phyloP scores from a whole-genome alignment of 116 monocot genomes.

The Trichopus zeylanicus region DNA sequence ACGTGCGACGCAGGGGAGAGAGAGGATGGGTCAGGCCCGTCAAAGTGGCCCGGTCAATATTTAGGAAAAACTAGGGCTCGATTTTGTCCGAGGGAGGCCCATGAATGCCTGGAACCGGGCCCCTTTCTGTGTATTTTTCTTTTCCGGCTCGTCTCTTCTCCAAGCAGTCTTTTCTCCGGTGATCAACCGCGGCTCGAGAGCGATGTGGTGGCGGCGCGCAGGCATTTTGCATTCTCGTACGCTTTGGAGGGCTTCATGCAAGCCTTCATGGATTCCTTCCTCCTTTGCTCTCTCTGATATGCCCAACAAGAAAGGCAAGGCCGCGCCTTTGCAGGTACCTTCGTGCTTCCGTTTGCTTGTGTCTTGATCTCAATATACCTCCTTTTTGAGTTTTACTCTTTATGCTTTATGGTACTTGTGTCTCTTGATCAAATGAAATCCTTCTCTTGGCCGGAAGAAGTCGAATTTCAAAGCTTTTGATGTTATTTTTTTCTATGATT shows the following conservation, averaged over 20 bases:
- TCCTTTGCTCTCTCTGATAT: constrained; percentile 20
- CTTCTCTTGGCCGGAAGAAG: too few relatives aligned
- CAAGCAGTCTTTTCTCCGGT: background rate
- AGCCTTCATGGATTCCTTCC: constrained; percentile 11
- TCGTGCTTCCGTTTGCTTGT: background rate
- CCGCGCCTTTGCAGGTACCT: constrained; percentile 67
- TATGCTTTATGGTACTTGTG: too few relatives aligned
- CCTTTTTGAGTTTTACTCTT: background rate
- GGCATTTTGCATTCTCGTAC: background rate
- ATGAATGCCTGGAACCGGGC: background rate
- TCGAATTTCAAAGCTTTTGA: background rate
- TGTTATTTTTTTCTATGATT: background rate
- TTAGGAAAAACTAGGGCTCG: too few relatives aligned
- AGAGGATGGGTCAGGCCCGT: background rate
- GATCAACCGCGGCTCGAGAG: background rate
- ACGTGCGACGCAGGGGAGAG: background rate
- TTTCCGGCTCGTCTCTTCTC: background rate
- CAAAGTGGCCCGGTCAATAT: too few relatives aligned
- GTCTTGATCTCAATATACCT: background rate
- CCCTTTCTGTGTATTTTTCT: background rate
- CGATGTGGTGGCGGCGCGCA: constrained; percentile 19
- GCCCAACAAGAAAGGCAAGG: constrained; percentile 46
- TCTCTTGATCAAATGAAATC: too few relatives aligned
- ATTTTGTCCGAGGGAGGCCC: background rate
- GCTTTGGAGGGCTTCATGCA: background rate